phyloP scores from a whole-genome alignment of 2,329 filamentous ascomycete genomes.

The Pseudogymnoascus sp. region DNA sequence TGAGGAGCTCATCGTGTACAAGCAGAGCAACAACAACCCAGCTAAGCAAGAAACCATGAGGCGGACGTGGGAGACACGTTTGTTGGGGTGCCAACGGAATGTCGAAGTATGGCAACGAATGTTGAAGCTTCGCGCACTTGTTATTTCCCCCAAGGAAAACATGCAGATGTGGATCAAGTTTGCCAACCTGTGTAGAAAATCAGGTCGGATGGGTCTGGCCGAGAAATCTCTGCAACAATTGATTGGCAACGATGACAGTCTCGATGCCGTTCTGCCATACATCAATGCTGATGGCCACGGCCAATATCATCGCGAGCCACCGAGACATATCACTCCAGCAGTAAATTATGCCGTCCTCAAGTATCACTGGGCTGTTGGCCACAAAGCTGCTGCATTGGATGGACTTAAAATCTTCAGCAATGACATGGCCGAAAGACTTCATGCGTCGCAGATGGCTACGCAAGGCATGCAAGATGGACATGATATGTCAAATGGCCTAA shows the following conservation, averaged over 20 bases:
- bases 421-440: constrained; percentile 40
- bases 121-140: constrained; percentile 86
- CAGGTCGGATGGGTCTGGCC: constrained; percentile 83
- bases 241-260: constrained; percentile 61
- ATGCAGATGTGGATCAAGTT: constrained; percentile 99
- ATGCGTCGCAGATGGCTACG: constrained; percentile 22
- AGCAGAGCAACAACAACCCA: constrained; percentile 70
- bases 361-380: constrained; percentile 86
- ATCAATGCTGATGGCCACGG: constrained; percentile 37
- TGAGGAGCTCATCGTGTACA: constrained; percentile 96
- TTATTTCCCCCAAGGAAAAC: constrained; percentile 86
- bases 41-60: constrained; percentile 88
- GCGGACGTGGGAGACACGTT: constrained; percentile 86
- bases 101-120: constrained; percentile 98
- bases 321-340: constrained; percentile 44
- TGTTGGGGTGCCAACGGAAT: constrained; percentile 92
- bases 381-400: constrained; percentile 51
- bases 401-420: constrained; percentile 52
- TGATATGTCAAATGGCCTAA: constrained; percentile 22
- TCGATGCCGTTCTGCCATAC: constrained; percentile 53
- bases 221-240: constrained; percentile 91
- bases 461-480: constrained; percentile 26
- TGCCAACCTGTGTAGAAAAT: constrained; percentile 95
- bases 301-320: constrained; percentile 12
- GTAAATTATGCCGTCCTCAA: constrained; percentile 97